phyloP scores from a whole-genome alignment of 345 rosid species.

The Brassica nigra region DNA sequence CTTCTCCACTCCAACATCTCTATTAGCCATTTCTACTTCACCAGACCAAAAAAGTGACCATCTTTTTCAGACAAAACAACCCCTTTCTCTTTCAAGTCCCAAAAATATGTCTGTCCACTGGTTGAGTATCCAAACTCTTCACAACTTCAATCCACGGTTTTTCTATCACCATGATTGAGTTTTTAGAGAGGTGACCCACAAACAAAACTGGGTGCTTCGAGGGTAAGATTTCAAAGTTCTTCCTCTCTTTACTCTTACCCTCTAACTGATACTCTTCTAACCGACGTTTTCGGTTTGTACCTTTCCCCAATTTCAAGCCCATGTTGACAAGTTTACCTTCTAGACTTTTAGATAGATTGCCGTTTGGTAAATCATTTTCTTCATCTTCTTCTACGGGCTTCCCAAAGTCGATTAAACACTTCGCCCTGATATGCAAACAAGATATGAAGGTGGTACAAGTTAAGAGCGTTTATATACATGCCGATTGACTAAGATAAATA shows the following conservation, averaged over 20 bases:
- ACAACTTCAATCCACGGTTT: slow-evolving; percentile 93
- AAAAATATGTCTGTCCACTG: slow-evolving; percentile 91
- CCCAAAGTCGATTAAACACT: slow-evolving; percentile 81
- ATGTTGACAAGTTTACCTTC: slow-evolving; percentile 45
- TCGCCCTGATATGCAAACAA: slow-evolving; percentile 58
- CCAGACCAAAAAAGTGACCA: neutral
- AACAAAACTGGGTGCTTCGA: slow-evolving; percentile 85
- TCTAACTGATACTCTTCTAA: slow-evolving; percentile 51
- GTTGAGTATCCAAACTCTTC: slow-evolving; percentile 66
- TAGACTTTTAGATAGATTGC: slow-evolving; percentile 42
- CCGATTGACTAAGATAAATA: neutral
- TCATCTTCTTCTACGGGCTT: slow-evolving; percentile 61
- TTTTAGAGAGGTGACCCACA: slow-evolving; percentile 71
- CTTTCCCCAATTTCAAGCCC: slow-evolving; percentile 33
- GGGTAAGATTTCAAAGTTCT: slow-evolving; percentile 60
- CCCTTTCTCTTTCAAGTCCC: slow-evolving; percentile 53
- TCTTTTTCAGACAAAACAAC: slow-evolving; percentile 7
- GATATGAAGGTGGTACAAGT: neutral
- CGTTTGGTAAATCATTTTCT: slow-evolving; percentile 38
- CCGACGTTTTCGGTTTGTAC: slow-evolving; percentile 48
- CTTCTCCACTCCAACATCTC: slow-evolving; percentile 17
- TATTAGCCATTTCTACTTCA: slow-evolving; percentile 3
- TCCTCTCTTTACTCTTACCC: slow-evolving; percentile 49
- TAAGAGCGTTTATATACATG: neutral
- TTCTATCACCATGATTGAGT: slow-evolving; percentile 76